A percentile compares a stretch with the other conserved stretches of the same genome.
Evolutionary conservation across 2,329 filamentous ascomycete species (phyloP).

Genomic region (Hypomyces rosellus): DNA sequence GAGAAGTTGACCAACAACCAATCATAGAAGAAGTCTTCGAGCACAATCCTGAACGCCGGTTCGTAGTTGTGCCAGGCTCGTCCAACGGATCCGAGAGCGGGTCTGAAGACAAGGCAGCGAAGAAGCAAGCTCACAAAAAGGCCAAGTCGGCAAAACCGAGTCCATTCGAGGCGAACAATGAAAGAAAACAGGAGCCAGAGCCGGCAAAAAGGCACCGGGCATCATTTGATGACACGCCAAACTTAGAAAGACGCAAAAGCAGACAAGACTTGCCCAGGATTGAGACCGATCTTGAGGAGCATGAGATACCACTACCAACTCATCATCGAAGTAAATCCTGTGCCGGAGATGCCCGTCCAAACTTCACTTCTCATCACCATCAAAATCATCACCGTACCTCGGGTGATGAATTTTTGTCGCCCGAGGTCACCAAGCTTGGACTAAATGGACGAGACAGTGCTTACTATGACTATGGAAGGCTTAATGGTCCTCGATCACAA

Average conservation of each 20-base stretch:
- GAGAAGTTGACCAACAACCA: conserved; percentile 61
- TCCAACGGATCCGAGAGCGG: conserved; percentile 10
- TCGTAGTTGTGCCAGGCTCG: conserved; percentile 48
- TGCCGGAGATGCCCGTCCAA: conserved; percentile 24
- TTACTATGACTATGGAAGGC: conserved; percentile 28
- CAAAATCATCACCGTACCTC: conserved; percentile 16
- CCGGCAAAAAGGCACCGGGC: neutral
- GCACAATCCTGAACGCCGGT: conserved; percentile 57
- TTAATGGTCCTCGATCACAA: conserved; percentile 18
- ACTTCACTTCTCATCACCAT: conserved; percentile 24
- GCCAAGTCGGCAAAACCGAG: conserved; percentile 1
- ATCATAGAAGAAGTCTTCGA: conserved; percentile 59
- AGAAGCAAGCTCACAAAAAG: conserved; percentile 17
- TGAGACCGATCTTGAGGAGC: conserved; percentile 33
- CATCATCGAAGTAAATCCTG: conserved; percentile 33
- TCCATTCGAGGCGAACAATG: conserved; percentile 1
- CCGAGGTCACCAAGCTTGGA: conserved; percentile 36
- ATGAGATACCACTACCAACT: conserved; percentile 17
- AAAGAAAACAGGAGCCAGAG: neutral
- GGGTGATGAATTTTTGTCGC: conserved; percentile 34
- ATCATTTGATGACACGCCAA: neutral
- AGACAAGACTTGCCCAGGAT: conserved; percentile 38
- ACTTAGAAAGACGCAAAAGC: conserved; percentile 24
- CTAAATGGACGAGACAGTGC: conserved; percentile 37
- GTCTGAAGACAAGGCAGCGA: conserved; percentile 19